phyloP scores from a whole-genome alignment of 2,329 filamentous ascomycete species.

The Dactylellina leptospora region DNA sequence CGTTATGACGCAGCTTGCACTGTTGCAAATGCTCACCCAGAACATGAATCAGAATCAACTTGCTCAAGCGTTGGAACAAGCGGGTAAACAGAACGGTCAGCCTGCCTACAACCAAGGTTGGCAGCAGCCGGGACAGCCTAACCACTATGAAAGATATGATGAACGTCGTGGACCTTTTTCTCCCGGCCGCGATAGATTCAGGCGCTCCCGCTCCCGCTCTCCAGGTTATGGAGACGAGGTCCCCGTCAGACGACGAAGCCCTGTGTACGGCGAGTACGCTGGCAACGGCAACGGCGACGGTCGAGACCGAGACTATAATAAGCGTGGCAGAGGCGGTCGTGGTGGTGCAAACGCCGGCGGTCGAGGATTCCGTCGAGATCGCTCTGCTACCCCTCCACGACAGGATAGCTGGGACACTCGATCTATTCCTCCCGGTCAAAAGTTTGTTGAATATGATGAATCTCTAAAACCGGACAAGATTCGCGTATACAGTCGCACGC shows the following conservation, averaged over 20 bases:
- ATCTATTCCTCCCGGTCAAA: slow-evolving; percentile 63
- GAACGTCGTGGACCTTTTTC: slow-evolving; percentile 48
- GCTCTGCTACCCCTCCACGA: slow-evolving; percentile 80
- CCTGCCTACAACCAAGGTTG: slow-evolving; percentile 48
- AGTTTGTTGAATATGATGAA: slow-evolving; percentile 82
- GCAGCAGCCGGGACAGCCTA: slow-evolving; percentile 31
- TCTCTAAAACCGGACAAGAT: slow-evolving; percentile 79
- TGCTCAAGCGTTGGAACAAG: slow-evolving; percentile 45
- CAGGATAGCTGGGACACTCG: slow-evolving; percentile 54
- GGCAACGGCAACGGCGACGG: slow-evolving; percentile 72
- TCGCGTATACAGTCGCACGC: slow-evolving; percentile 87
- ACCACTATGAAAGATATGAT: slow-evolving; percentile 41
- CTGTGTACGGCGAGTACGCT: slow-evolving; percentile 77
- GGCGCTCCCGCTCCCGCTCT: slow-evolving; percentile 80
- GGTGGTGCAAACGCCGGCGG: slow-evolving; percentile 66
- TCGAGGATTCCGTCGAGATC: slow-evolving; percentile 64
- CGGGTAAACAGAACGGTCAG: slow-evolving; percentile 30
- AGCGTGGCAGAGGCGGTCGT: slow-evolving; percentile 67
- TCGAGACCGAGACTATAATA: slow-evolving; percentile 66
- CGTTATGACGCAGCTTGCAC: slow-evolving; percentile 45
- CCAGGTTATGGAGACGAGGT: slow-evolving; percentile 77
- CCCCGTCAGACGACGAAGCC: slow-evolving; percentile 65
- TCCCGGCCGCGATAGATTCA: slow-evolving; percentile 61
- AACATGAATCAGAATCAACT: slow-evolving; percentile 35
- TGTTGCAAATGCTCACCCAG: slow-evolving; percentile 48